Percentiles rank a stretch among this genome's conserved stretches.
Evolutionary conservation across 106 monocot genomes (phyloP).

Genomic region (Iris macrosiphon): DNA sequence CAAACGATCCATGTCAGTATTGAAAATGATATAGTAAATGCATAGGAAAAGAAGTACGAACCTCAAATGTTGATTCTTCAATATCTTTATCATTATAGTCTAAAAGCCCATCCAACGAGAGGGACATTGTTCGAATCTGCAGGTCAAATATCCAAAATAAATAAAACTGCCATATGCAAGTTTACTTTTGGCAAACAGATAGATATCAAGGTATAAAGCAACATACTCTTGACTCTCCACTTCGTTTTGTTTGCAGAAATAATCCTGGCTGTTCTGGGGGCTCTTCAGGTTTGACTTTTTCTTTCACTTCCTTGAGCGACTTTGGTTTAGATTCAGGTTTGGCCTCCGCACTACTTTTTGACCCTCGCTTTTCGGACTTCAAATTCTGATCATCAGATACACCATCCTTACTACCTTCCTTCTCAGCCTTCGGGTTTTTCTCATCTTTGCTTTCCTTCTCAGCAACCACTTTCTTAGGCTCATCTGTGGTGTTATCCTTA

Average conservation of each 20-base stretch:
- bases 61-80: conserved; percentile 98
- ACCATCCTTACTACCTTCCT: conserved; percentile 22
- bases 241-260: conserved; percentile 46
- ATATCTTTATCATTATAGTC: conserved; percentile 93
- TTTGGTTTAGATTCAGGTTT: conserved; percentile 36
- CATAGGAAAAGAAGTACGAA: conserved; percentile 7
- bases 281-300: conserved; percentile 47
- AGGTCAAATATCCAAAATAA: not conserved
- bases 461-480: conserved; percentile 1
- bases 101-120: conserved; percentile 84
- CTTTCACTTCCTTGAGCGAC: conserved; percentile 42
- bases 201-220: not conserved
- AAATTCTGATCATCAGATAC: conserved; percentile 9
- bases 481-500: conserved; percentile 23
- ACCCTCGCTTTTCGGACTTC: conserved; percentile 8
- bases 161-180: too few species aligned
- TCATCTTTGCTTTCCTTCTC: conserved; percentile 23
- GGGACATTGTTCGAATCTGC: conserved; percentile 77
- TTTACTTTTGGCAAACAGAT: too few species aligned
- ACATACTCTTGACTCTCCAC: conserved; percentile 70
- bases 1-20: too few species aligned
- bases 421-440: conserved; percentile 28
- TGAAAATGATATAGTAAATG: too few species aligned
- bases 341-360: conserved; percentile 5
- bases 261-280: conserved; percentile 73